Conservation (phyloP, 2,329 filamentous ascomycete species). For the Coniochaeta ligniaria region DNA sequence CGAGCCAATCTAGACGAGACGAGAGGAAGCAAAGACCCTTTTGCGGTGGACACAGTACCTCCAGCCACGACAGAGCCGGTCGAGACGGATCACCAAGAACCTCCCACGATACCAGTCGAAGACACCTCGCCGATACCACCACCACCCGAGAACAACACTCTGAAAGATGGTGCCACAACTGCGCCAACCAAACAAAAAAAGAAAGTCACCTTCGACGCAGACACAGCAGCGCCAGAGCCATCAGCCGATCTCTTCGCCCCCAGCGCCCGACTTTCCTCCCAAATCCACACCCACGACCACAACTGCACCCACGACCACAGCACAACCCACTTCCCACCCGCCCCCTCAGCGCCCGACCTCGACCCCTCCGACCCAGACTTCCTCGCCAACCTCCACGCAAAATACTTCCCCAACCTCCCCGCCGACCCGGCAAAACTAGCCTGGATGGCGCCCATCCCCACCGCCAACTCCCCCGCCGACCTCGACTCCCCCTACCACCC, state of each 20-base stretch:
- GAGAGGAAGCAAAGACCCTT: neutral
- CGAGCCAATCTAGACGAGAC: constrained; percentile 68
- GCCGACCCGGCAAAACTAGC: constrained; percentile 79
- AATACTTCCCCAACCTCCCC: constrained; percentile 87
- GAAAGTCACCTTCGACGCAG: constrained; percentile 31
- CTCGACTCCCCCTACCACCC: constrained; percentile 77
- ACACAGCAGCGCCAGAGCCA: constrained; percentile 32
- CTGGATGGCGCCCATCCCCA: constrained; percentile 77
- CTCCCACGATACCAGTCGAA: constrained; percentile 27
- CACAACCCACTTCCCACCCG: constrained; percentile 55
- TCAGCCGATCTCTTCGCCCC: constrained; percentile 32
- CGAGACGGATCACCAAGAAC: neutral
- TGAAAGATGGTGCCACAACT: constrained; percentile 5
- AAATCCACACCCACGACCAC: constrained; percentile 13
- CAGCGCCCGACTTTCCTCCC: constrained; percentile 19
- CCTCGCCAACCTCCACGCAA: constrained; percentile 74
- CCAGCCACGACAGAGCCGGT: neutral
- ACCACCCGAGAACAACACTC: neutral
- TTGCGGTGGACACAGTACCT: neutral
- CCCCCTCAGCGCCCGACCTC: constrained; percentile 56
- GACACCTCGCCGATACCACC: constrained; percentile 12
- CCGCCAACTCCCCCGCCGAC: constrained; percentile 56
- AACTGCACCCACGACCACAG: constrained; percentile 22
- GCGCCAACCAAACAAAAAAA: constrained; percentile 17
- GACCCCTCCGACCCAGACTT: constrained; percentile 81